Base-by-base conservation (phyloP, 164 flowering plant genomes). In the Stephania japonica region DNA sequence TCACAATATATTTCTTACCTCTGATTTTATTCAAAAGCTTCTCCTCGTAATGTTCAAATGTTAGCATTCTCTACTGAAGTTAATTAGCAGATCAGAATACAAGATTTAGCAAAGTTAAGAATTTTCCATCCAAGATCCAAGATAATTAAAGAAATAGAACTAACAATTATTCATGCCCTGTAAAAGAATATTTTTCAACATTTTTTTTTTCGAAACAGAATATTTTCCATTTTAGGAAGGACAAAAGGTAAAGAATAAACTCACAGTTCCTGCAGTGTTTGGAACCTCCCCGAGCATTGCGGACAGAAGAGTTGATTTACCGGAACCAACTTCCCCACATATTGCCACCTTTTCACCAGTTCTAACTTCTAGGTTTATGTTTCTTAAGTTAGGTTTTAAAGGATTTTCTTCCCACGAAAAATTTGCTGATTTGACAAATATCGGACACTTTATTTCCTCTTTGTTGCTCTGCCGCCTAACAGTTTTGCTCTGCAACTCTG, bases 301-400 rank as follows among this genome's bases (percentile, higher is more conserved):
- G 7, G 90, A 86, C 62, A 89, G 49, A 78, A 89, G 89, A 18
- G 88, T 86, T 73, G 93, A 88, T 82, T 88, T 89, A 3, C 94
- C 91, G 0, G 94, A 85, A 7, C 94, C 94, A 68, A 89, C 94
- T 78, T 87, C 89, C 65, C 89, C 92, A 74, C 90, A 87, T 9
- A 89, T 80, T 11, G 93, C 93, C 41, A 86, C 76, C 70, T 86
- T 86, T 73, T 86, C 86, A 26, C 87, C 86, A 26, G 78, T 76
- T 69, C 71, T 79, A 69, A 84, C 83, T 62, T 59, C 82, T 72
- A 90, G 72, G 67, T 81, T 78, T 59, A 90, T 81, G 72, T 84
- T 84, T 69, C 81, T 79, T 21, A 90, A 64, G 5, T 87, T 79
- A 7, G 86, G 77, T 70, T 80, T 86, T 14, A 64, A 26, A 7